These are phyloP conservation scores for Penicillium sumatraense DNA, from an alignment of 2,329 filamentous ascomycete species.

Conservation along the genomic window DNA sequence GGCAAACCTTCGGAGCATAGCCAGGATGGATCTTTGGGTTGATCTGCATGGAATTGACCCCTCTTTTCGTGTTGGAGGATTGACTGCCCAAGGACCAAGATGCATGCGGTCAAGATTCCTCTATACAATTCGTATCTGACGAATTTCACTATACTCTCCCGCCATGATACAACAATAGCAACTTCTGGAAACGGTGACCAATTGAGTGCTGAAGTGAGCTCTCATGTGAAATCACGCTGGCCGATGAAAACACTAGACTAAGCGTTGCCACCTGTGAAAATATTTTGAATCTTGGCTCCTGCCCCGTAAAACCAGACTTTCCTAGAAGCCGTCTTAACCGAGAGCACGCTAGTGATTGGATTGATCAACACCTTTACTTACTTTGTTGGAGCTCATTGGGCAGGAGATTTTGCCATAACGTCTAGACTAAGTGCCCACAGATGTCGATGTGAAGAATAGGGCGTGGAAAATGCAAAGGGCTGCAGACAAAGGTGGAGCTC, in stretches of 20 bases:
- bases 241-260: background rate
- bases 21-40: background rate
- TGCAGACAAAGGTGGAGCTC: constrained; percentile 18
- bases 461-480: constrained; percentile 15
- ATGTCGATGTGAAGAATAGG: constrained; percentile 17
- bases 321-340: constrained; percentile 28
- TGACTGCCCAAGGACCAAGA: constrained; percentile 5
- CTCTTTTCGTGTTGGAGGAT: background rate
- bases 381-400: constrained; percentile 17
- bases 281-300: constrained; percentile 14
- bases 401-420: constrained; percentile 14
- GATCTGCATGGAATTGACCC: constrained; percentile 3
- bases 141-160: background rate
- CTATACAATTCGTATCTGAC: background rate
- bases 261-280: constrained; percentile 17
- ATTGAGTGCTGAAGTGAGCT: constrained; percentile 8
- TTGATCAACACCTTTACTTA: constrained; percentile 22
- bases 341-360: constrained; percentile 1
- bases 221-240: constrained; percentile 4
- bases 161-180: background rate
- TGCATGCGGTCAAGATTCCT: constrained; percentile 10
- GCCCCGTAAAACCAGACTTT: constrained; percentile 14
- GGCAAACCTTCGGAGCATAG: background rate
- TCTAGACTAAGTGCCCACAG: constrained; percentile 11
- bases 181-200: background rate